Evolutionary conservation across 306 rosid species (phyloP).

Genomic region (Gleditsia sinensis): DNA sequence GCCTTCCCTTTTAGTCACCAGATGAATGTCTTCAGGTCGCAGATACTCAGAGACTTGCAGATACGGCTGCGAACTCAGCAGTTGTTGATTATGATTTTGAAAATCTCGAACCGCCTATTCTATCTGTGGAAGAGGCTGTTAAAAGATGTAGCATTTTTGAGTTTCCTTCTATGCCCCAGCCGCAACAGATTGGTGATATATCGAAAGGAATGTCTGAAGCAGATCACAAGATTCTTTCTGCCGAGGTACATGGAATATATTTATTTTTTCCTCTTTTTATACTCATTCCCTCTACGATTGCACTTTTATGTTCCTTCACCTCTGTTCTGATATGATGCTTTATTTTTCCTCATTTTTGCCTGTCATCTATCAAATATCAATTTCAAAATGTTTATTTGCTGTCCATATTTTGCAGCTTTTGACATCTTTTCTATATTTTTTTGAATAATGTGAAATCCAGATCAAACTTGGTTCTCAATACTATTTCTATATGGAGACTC

Average conservation of each 20-base stretch:
- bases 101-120: slow-evolving; percentile 67
- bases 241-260: slow-evolving; percentile 57
- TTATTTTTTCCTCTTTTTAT: too few relatives aligned
- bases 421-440: background rate
- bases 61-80: slow-evolving; percentile 64
- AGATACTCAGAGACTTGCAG: slow-evolving; percentile 83
- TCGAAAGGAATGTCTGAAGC: slow-evolving; percentile 88
- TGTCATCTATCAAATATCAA: too few relatives aligned
- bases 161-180: slow-evolving; percentile 55
- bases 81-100: slow-evolving; percentile 65
- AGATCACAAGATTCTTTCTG: slow-evolving; percentile 68
- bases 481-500: slow-evolving; percentile 93
- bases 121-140: slow-evolving; percentile 82
- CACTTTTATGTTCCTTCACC: background rate
- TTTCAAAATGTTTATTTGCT: too few relatives aligned
- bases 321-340: background rate
- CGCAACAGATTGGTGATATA: slow-evolving; percentile 75
- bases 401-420: background rate
- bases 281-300: background rate
- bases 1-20: slow-evolving; percentile 25
- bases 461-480: slow-evolving; percentile 87
- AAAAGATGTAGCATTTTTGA: slow-evolving; percentile 67
- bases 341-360: too few relatives aligned
- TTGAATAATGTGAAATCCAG: slow-evolving; percentile 43
- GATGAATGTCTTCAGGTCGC: slow-evolving; percentile 61